Base-by-base conservation (phyloP, 306 rosid genomes). In the Vicia sativa region DNA sequence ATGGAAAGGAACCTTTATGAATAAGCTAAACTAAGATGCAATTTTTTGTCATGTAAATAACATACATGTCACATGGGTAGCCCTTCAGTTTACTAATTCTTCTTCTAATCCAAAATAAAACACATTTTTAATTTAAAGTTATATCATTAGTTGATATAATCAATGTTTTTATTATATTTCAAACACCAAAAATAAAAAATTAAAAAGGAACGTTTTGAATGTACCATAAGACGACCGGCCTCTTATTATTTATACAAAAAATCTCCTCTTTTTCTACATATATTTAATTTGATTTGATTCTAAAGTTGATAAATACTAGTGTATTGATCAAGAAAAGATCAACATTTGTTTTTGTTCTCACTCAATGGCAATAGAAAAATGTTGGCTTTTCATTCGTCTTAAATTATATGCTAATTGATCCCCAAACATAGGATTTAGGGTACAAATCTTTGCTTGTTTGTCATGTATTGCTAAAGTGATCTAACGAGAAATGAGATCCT, bases 31-130 rank as follows among this genome's bases (percentile, higher is more conserved):
- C 84, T 78, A 80, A 73, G 67, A 55, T 80, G 87, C 78, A 54
- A n/a, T 74, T 67, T 50, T 74, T 52, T 86, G 84, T 81, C 80
- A 73, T 50, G 63, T 60, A 83, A 80, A 78, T 81, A 78, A 69
- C 83, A 77, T 80, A 83, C 89, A 88, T 65, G 72, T 79, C 95
- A 88, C 95, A 74, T 84, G 90, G 77, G 82, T 65, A 65, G 85
- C 71, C 79, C 74, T 84, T 23, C 69, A 28, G 15, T n/a, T 45
- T 76, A 62, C 67, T 71, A 52, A 45, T 69, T 74, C 74, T 66
- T 72, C 74, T 74, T 56, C 79, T 83, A 78, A 83, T 82, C 80
- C 79, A 78, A 80, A 46, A n/a, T 14, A 46, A 34, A 61, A 46
- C 19, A n/a, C 7, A 10, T 48, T 71, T 71, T 35, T 16, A 71